Evolutionary conservation across 331 rosid species (phyloP), one percentile per base, ranked within the genome.

Genomic region (Prunus yedoensis): DNA sequence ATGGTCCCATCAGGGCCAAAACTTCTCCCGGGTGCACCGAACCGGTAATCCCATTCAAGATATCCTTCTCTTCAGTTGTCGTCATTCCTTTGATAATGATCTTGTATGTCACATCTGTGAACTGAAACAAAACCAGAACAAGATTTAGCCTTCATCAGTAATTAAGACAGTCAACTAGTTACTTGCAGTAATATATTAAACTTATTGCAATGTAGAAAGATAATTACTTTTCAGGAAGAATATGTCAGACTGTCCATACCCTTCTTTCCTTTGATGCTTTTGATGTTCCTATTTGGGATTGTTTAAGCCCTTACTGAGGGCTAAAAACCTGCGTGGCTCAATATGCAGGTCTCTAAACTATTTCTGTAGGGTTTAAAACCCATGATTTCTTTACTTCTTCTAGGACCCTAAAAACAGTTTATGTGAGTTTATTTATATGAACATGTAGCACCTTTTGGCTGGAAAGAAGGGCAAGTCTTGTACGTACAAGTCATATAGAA

Each of bases 1-100:
- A 95, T 18, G 99, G 99, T 5, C 99, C 99, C 99, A 95, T 95
- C 70, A 95, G 67, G 28, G 99, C 99, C 83, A 95, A 83, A 76
- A 95, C 97, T 75, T 95, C 99, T 3, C 99, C 97, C 2, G 98
- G 98, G 85, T 85, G 82, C 11, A 95, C 96, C 6, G 68, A 81
- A 54, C 99, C 99, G 3, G 89, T 87, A 58, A 95, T 92, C 56
- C 99, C 97, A 67, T 88, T 79, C 80, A 95, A 71, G 66, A 95
- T 91, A 65, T 91, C 87, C 83, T 91, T 95, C 86, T 92, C 91
- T 59, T 59, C 84, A 71, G 8, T 83, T 71, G 87, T 80, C 21
- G 89, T 87, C 66, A 92, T 66, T 84, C 98, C 94, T 75, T 87
- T 92, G 30, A 88, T 57, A 73, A 81, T 81, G 52, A 95, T 82